phyloP scores from a whole-genome alignment of 116 monocot genomes.

The Posidonia oceanica region DNA sequence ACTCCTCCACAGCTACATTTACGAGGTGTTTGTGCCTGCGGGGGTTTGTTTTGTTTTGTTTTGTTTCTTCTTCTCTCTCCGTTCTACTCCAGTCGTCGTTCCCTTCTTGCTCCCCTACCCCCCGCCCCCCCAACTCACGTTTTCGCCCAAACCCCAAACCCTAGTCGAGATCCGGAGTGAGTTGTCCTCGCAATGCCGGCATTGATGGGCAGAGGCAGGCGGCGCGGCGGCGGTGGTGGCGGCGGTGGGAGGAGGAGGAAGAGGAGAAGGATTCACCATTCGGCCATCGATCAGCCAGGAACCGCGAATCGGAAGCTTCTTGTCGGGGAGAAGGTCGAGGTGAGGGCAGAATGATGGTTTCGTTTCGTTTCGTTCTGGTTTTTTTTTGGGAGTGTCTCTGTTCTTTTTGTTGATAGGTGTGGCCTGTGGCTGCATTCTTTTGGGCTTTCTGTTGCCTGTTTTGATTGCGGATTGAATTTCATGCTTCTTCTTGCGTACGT shows the following conservation, averaged over 20 bases:
- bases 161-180: not conserved
- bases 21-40: no score
- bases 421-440: not conserved
- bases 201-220: not conserved
- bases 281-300: not conserved
- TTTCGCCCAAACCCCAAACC: not conserved
- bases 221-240: not conserved
- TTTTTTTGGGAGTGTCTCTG: not conserved
- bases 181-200: not conserved
- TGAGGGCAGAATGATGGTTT: not conserved
- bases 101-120: not conserved
- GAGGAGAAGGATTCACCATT: conserved; percentile 1
- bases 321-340: conserved; percentile 19
- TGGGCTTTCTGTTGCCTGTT: not conserved
- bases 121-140: not conserved
- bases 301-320: conserved; percentile 4
- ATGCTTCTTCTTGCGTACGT: not conserved
- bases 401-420: not conserved
- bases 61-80: not conserved
- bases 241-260: not conserved
- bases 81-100: not conserved
- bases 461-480: not conserved
- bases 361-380: not conserved
- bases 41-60: no score
- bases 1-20: no score